Evolutionary conservation across 2,329 filamentous ascomycete genomes (phyloP).

Genomic region (Claviceps spartinae): DNA sequence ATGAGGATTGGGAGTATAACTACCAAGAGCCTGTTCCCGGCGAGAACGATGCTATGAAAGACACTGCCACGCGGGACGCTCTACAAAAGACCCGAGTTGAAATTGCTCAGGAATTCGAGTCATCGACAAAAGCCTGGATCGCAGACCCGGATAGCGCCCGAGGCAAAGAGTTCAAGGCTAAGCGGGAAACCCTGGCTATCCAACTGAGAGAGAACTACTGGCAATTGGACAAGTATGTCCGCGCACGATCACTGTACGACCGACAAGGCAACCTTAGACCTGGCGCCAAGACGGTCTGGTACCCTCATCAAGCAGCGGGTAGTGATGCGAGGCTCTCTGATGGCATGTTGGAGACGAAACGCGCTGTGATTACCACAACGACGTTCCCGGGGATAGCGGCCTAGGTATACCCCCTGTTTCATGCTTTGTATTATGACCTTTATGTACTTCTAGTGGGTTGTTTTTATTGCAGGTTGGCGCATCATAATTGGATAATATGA

Average conservation of each 20-base stretch:
- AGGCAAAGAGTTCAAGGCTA: conserved; percentile 10
- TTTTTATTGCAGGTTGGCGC: neutral
- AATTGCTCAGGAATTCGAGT: conserved; percentile 43
- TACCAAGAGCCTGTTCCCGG: conserved; percentile 46
- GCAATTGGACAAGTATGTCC: conserved; percentile 54
- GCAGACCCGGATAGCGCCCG: conserved; percentile 14
- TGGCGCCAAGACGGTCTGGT: conserved; percentile 3
- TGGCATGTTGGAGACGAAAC: neutral
- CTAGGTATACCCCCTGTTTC: neutral
- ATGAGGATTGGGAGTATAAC: conserved; percentile 51
- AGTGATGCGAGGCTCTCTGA: neutral
- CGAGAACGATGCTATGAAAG: conserved; percentile 45
- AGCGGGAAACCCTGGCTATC: conserved; percentile 35
- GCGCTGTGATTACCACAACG: neutral
- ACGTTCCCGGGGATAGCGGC: neutral
- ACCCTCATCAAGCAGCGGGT: neutral
- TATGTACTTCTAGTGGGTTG: neutral
- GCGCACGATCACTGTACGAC: conserved; percentile 50
- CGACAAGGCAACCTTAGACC: conserved; percentile 18
- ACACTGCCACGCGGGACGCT: conserved; percentile 27
- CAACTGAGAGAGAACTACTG: conserved; percentile 50
- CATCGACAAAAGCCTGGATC: conserved; percentile 47
- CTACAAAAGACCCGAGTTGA: conserved; percentile 37
- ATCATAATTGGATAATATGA: too few species aligned
- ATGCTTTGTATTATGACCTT: too few species aligned